Base-by-base conservation (phyloP, 352 stramenopile genomes). In the Phytophthora crassamura region DNA sequence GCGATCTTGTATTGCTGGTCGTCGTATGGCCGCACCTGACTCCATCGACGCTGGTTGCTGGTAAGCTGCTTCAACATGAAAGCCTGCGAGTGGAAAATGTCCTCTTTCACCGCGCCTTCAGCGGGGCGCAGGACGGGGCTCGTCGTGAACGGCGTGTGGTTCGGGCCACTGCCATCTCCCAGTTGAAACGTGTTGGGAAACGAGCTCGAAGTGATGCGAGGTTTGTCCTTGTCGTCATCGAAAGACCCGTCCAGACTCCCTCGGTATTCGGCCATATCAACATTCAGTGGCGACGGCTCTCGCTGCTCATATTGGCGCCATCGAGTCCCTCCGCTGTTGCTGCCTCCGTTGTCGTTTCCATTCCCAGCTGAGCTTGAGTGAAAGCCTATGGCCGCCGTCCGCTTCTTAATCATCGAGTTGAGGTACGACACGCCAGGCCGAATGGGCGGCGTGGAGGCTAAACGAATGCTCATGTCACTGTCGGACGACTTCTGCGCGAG, bases 1-100 rank as follows among this genome's bases (percentile, higher is more conserved):
- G 89, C 78, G 18, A 82, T 72, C n/a, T 91, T 83, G 36, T 81
- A 80, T 20, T 74, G 77, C 15, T 74, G 74, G 38, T 84, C 76
- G 68, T 91, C 80, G 28, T 63, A 78, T 9, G 84, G 77, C 0
- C 81, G 77, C 42, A 99, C 95, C 79, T 99, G 97, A 51, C 86
- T 98, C 97, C 97, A 99, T 52, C 97, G 82, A 11, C 97, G 86
- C 48, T 98, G 86, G 77, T 99, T 99, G 46, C 84, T 94, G 15
- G 88, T 96, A 28, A 96, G 71, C 58, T 92, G 84, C 65, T 86
- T 90, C 34, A 90, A 75, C 36, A 93, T 90, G 59, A 78, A 89
- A 12, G 79, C 83, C 43, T 91, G 82, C 6, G 83, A 89, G 48
- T 86, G 82, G 46, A 94, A 94, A 41, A 94, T 70, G 32, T 89